phyloP scores from a whole-genome alignment of 1,139 yeast genomes.

The Hanseniaspora gamundiae region DNA sequence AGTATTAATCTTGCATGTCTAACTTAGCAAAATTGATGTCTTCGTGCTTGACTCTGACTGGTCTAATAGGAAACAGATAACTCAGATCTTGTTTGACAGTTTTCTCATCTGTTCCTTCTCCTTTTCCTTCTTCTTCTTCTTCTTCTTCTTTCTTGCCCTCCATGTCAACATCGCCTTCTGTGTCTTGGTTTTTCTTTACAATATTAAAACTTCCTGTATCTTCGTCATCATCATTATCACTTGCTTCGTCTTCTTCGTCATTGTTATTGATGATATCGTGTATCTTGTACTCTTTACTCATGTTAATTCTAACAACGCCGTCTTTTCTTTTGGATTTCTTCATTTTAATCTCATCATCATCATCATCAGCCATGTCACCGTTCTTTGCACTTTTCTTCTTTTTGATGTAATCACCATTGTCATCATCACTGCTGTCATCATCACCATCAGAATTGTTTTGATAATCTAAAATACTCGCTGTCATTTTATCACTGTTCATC shows the following conservation, averaged over 20 bases:
- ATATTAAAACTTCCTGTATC: slow-evolving; percentile 21
- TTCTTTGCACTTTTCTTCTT: slow-evolving; percentile 18
- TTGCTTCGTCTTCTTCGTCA: slow-evolving; percentile 8
- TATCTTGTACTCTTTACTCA: slow-evolving; percentile 46
- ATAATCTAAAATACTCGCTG: background rate
- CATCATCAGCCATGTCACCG: slow-evolving; percentile 17
- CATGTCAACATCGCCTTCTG: slow-evolving; percentile 22
- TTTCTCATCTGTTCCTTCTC: slow-evolving; percentile 18
- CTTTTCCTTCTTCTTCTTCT: slow-evolving; percentile 24
- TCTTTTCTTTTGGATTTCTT: slow-evolving; percentile 9
- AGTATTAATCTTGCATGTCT: slow-evolving; percentile 14
- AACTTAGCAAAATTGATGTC: slow-evolving; percentile 21
- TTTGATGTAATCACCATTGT: slow-evolving; percentile 17
- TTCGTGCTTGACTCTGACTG: slow-evolving; percentile 32
- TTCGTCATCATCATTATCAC: slow-evolving; percentile 30
- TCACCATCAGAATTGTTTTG: background rate
- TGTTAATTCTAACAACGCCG: slow-evolving; percentile 38
- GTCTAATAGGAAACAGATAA: slow-evolving; percentile 38
- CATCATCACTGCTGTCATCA: slow-evolving; percentile 21
- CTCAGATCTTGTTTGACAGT: slow-evolving; percentile 5
- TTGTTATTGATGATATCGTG: slow-evolving; percentile 23
- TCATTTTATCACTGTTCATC: background rate
- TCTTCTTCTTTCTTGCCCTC: slow-evolving; percentile 21
- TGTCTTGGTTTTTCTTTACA: slow-evolving; percentile 10
- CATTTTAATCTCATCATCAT: background rate